Evolutionary conservation across 306 rosid genomes (phyloP), one percentile per base, ranked within the genome.

Genomic region (Quercus alba): DNA sequence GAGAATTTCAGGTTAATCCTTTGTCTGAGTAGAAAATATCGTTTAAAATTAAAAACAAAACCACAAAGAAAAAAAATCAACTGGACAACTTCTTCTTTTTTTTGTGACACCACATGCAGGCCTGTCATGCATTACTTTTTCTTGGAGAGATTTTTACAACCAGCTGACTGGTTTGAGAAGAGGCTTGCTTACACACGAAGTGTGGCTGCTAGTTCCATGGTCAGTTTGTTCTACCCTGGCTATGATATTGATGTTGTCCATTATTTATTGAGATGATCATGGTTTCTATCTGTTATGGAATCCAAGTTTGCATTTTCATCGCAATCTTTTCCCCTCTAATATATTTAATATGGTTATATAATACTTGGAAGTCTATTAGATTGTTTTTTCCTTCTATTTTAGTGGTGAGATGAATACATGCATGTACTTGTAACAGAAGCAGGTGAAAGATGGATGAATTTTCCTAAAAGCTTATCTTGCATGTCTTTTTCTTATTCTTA

Each of bases 131-230:
- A 94, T 86, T 81, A 89, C 84, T 92, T 94, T 90, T 94, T 94
- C 93, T 85, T 92, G 88, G 98, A 92, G 84, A 94, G 98, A 76
- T 94, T 94, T 76, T 74, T 89, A 81, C 97, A 92, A 81, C 95
- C 97, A 57, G 91, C 97, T 72, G 94, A 92, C 80, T 94, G 98
- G 98, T 92, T 92, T 87, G 97, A 92, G 86, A 92, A 92, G 91
- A 91, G 98, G 81, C 94, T 94, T 80, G 93, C 97, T 26, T 92
- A 91, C 80, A 86, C 97, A 15, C 84, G 97, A 80, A 94, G 97
- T 80, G 95, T 94, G 81, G 98, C 98, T 78, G 89, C 97, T 70
- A 94, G 98, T 86, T 94, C 97, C 80, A 94, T 94, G 98, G 98
- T 87, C 49, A 82, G 88, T 87, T 72, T 72, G 80, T 80, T 84